These are phyloP conservation scores for Psilocybe azurescens DNA, from an alignment of 768 basidiomycete species.

Conservation along the genomic window DNA sequence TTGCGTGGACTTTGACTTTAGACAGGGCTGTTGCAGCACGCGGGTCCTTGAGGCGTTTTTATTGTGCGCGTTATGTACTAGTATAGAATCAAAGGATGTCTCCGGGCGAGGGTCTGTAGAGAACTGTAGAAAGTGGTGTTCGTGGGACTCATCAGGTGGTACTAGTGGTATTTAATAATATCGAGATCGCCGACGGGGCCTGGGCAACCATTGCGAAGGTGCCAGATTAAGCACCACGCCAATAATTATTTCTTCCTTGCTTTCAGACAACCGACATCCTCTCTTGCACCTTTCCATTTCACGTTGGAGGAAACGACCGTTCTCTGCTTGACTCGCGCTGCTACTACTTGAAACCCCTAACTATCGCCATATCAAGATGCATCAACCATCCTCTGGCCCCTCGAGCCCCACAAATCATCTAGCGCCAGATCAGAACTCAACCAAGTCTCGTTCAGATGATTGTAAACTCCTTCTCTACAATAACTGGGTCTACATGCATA, in stretches of 20 bases:
- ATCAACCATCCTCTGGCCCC: constrained; percentile 43
- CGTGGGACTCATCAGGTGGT: constrained; percentile 15
- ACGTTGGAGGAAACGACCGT: background rate
- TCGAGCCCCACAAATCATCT: constrained; percentile 42
- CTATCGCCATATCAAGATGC: constrained; percentile 30
- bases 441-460: constrained; percentile 48
- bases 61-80: background rate
- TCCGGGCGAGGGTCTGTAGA: background rate
- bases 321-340: background rate
- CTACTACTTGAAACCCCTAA: constrained; percentile 4
- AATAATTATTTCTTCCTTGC: constrained; percentile 21
- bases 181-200: constrained; percentile 22
- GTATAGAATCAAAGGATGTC: background rate
- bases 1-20: background rate
- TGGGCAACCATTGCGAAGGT: constrained; percentile 38
- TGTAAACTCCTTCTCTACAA: constrained; percentile 34
- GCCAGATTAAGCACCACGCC: constrained; percentile 29
- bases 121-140: background rate
- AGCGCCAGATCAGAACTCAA: constrained; percentile 40
- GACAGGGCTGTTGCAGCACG: background rate
- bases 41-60: constrained; percentile 1
- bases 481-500: constrained; percentile 2
- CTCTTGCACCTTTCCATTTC: constrained; percentile 20
- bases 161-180: constrained; percentile 21
- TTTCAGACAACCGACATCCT: constrained; percentile 20